Percentiles rank a stretch among this genome's conserved stretches.
Conservation (phyloP, 2,329 filamentous ascomycete genomes). For the Pseudocercospora pini-densiflorae region DNA sequence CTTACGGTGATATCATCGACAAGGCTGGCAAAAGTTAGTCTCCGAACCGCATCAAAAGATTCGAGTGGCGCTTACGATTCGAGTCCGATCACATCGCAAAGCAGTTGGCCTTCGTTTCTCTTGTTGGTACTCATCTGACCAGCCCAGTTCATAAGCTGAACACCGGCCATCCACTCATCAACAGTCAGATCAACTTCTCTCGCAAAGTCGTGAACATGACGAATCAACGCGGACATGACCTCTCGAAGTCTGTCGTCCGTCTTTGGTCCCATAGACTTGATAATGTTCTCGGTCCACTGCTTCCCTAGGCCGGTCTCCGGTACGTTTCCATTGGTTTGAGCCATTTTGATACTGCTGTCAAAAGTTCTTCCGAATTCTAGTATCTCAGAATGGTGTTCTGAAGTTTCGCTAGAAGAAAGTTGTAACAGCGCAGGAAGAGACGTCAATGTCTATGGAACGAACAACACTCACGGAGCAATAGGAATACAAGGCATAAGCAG, state of each 20-base stretch:
- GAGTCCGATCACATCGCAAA: conserved; percentile 63
- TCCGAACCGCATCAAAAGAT: not conserved
- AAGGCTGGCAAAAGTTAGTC: conserved; percentile 37
- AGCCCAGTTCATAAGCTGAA: conserved; percentile 63
- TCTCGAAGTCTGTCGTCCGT: conserved; percentile 39
- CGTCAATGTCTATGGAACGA: not conserved
- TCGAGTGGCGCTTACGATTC: too few species aligned
- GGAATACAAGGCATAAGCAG: conserved; percentile 1
- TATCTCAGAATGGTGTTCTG: not conserved
- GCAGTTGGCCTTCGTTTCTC: conserved; percentile 66
- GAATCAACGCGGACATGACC: conserved; percentile 56
- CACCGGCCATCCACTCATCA: conserved; percentile 62
- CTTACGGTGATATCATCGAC: conserved; percentile 83
- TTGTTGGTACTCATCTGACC: conserved; percentile 66
- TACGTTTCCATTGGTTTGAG: not conserved
- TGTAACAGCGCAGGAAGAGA: not conserved
- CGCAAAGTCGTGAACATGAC: conserved; percentile 64
- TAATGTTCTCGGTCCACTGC: conserved; percentile 39
- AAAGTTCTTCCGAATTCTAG: not conserved
- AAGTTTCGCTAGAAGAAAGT: not conserved
- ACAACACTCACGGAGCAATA: not conserved
- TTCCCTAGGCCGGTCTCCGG: conserved; percentile 4
- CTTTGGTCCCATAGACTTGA: conserved; percentile 43
- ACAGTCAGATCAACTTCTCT: conserved; percentile 63
- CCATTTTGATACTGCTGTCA: not conserved